These are phyloP conservation scores for Clathrus columnatus DNA, from an alignment of 768 basidiomycete species.

Conservation along the genomic window DNA sequence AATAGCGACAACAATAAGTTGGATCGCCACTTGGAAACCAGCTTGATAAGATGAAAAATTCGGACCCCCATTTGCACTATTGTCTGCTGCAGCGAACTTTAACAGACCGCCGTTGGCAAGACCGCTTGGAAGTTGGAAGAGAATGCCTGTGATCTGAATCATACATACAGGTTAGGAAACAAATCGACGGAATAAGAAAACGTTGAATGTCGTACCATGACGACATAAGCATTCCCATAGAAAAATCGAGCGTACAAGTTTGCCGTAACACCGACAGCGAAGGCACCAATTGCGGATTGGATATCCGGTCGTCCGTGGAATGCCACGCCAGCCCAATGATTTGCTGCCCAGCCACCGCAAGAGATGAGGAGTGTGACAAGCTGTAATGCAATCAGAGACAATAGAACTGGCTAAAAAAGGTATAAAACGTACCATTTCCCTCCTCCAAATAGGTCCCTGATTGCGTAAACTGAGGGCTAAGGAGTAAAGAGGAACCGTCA, in stretches of 20 bases:
- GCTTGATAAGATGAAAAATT: background rate
- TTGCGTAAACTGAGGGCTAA: slow-evolving; percentile 58
- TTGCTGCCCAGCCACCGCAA: slow-evolving; percentile 43
- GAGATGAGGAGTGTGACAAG: slow-evolving; percentile 48
- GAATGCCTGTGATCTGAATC: background rate
- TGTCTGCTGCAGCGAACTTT: background rate
- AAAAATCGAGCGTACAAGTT: slow-evolving; percentile 76
- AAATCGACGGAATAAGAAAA: slow-evolving; percentile 3
- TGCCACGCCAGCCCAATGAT: slow-evolving; percentile 60
- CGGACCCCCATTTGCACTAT: background rate
- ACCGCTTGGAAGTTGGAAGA: slow-evolving; percentile 1
- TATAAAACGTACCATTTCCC: slow-evolving; percentile 40
- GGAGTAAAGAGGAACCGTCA: slow-evolving; percentile 64
- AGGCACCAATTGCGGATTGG: slow-evolving; percentile 79
- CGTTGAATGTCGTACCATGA: slow-evolving; percentile 85
- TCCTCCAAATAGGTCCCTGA: slow-evolving; percentile 47
- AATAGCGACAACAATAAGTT: background rate
- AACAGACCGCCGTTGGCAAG: slow-evolving; percentile 2
- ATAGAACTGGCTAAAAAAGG: background rate
- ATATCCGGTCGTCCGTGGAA: slow-evolving; percentile 80
- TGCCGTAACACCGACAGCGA: slow-evolving; percentile 69
- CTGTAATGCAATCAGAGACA: slow-evolving; percentile 18
- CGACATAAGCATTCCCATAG: slow-evolving; percentile 82
- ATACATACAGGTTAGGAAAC: slow-evolving; percentile 3
- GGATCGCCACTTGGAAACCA: background rate